Base-by-base conservation (phyloP, 441 rosid genomes). In the Pelargonium citronellum region DNA sequence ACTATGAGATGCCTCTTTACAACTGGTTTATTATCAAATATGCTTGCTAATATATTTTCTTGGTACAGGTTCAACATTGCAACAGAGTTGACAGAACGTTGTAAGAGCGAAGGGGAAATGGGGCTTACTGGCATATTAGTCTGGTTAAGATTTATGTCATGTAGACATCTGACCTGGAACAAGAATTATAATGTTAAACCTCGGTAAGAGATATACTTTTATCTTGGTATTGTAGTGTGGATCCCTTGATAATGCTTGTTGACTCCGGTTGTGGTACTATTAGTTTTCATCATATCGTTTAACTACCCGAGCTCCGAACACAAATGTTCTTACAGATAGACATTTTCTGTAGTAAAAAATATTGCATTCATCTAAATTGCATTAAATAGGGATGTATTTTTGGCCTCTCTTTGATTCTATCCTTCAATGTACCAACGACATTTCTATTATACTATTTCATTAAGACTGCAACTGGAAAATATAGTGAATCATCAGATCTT, bases 101-200 rank as follows among this genome's bases (percentile, higher is more conserved):
- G 85, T 75, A 85, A 83, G 79, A 79, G 73, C 76, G 90, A 81
- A 74, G 88, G 90, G 47, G 80, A 82, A 72, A 64, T 77, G 60
- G 89, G 89, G 71, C 83, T 86, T 71, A 72, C 84, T 76, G 85
- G 84, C 72, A 82, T 85, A 73, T 74, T 88, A 81, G 87, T 86
- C 44, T 85, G 93, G 93, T 76, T 86, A 84, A 80, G 86, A 78
- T 85, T 85, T 74, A 88, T 85, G 90, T 85, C 86, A 43, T 77
- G 87, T 61, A 79, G 90, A 69, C 86, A 83, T 82, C 89, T 88
- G 57, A 83, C 77, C 37, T 86, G 90, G 89, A 88, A 88, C 78
- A 88, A 83, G 78, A 88, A 83, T 74, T 88, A 86, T 67, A 88
- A 88, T 78, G 93, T 88, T 79, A 88, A 88, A 79, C 90, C 93